Evolutionary conservation across 2,329 filamentous ascomycete species (phyloP), one percentile per base, ranked within the genome.

Genomic region (Fusarium kyushuense): DNA sequence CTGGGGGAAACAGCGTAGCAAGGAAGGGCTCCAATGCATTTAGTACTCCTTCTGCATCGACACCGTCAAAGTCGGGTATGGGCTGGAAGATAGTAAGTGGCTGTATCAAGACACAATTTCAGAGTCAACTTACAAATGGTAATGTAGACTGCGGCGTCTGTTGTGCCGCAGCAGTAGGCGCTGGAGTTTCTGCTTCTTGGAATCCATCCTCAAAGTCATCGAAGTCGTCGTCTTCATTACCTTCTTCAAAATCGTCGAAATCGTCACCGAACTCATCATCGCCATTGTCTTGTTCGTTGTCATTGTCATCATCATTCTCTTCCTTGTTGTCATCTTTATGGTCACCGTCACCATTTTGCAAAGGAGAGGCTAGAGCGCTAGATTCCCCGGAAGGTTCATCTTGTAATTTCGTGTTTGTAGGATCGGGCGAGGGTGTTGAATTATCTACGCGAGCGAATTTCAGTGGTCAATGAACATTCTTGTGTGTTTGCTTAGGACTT

Each of bases 201-300:
- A 93, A 93, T 36, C 84, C 89, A 70, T 90, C 91, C 75, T 91
- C 89, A 78, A 93, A 93, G 73, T 92, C 90, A 73, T 88, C 87
- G 79, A 90, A 90, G 72, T 86, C 86, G 27, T 82, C 83, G 45
- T 82, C 82, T 10, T 81, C 84, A 58, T 83, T 84, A 48, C 85
- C 86, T 72, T 89, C 87, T 72, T 88, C 86, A 69, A 89, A 89
- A 65, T 88, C 87, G 75, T 89, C 86, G 78, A 87, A 86, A 63
- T 89, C 87, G 72, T 88, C 86, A 23, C 84, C 86, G 74, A 87
- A 87, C 41, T 84, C 84, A 66, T 85, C 78, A 40, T 75, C 76
- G 25, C 77, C 75, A 38, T 74, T 74, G 21, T 76, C 77, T 38
- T 76, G 73, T 12, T 63, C 45, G 12, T 55, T 60, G 10, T 55